Percentiles rank a stretch among this genome's conserved stretches.
These are phyloP conservation scores for Calocybe indica DNA, from an alignment of 768 basidiomycete genomes.

Conservation along the genomic window DNA sequence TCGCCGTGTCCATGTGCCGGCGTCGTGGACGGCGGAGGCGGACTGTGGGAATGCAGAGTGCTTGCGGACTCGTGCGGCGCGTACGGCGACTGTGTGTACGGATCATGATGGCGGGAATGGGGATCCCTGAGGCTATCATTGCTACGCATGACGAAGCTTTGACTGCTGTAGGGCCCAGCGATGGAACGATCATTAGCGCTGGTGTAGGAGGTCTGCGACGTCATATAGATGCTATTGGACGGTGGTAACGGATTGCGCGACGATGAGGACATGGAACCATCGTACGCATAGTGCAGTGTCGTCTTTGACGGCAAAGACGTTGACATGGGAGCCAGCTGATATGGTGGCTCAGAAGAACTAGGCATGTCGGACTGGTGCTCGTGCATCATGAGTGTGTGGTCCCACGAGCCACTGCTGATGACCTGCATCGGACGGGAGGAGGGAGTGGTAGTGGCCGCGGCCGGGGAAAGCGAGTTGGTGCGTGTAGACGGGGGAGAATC, in stretches of 20 bases:
- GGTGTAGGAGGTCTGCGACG: slow-evolving; percentile 33
- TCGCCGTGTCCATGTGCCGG: slow-evolving; percentile 31
- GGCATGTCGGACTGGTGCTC: slow-evolving; percentile 36
- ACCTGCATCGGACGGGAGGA: slow-evolving; percentile 41
- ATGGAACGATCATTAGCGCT: slow-evolving; percentile 48
- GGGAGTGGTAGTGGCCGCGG: slow-evolving; percentile 42
- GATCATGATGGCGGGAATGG: slow-evolving; percentile 39
- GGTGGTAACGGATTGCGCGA: slow-evolving; percentile 35
- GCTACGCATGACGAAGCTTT: slow-evolving; percentile 37
- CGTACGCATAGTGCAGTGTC: slow-evolving; percentile 38
- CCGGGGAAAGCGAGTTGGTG: slow-evolving; percentile 61
- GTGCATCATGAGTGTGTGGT: slow-evolving; percentile 47
- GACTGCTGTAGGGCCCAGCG: slow-evolving; percentile 38
- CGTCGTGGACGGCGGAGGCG: slow-evolving; percentile 28
- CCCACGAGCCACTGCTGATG: slow-evolving; percentile 48
- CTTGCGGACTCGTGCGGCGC: slow-evolving; percentile 29
- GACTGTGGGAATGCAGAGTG: slow-evolving; percentile 32
- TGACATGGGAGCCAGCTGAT: slow-evolving; percentile 38
- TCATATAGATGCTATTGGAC: slow-evolving; percentile 31
- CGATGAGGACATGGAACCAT: slow-evolving; percentile 32
- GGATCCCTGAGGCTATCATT: too few relatives aligned
- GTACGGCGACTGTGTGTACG: slow-evolving; percentile 47
- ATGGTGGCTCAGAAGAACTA: slow-evolving; percentile 35
- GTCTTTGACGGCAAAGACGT: slow-evolving; percentile 44
- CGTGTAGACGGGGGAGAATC: slow-evolving; percentile 42